phyloP scores from a whole-genome alignment of 345 rosid species.

The Eucalyptus dawsonii region DNA sequence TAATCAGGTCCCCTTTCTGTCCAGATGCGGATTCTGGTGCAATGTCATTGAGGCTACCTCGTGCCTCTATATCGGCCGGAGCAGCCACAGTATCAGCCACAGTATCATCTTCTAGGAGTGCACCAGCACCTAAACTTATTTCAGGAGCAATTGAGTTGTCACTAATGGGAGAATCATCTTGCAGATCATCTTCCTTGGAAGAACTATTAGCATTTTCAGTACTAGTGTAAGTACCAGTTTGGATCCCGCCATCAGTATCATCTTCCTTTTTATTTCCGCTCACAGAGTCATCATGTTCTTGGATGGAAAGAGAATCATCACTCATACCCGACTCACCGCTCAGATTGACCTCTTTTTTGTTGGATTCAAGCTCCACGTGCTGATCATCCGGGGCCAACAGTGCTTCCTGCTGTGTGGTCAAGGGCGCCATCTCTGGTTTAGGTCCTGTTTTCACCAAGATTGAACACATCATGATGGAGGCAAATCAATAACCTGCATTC shows the following conservation, averaged over 20 bases:
- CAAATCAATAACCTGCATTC: neutral
- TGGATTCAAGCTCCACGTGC: slow-evolving; percentile 15
- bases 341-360: slow-evolving; percentile 8
- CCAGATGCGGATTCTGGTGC: slow-evolving; percentile 14
- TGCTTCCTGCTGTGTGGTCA: slow-evolving; percentile 52
- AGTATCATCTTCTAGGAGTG: slow-evolving; percentile 11
- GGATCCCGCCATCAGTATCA: slow-evolving; percentile 7
- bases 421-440: slow-evolving; percentile 54
- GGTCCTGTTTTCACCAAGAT: slow-evolving; percentile 26
- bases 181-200: slow-evolving; percentile 15
- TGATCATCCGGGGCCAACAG: slow-evolving; percentile 20
- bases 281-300: slow-evolving; percentile 18
- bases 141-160: slow-evolving; percentile 22
- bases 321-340: slow-evolving; percentile 16
- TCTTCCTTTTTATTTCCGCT: slow-evolving; percentile 9
- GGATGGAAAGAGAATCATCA: slow-evolving; percentile 9
- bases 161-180: slow-evolving; percentile 12
- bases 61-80: slow-evolving; percentile 5
- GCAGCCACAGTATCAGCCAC: slow-evolving; percentile 10
- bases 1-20: slow-evolving; percentile 6
- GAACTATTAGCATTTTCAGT: slow-evolving; percentile 7
- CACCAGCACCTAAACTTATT: slow-evolving; percentile 8
- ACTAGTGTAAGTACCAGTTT: neutral
- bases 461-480: neutral
- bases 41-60: slow-evolving; percentile 3